Conservation (phyloP, 2,329 filamentous ascomycete species). For the Talaromyces sp. region DNA sequence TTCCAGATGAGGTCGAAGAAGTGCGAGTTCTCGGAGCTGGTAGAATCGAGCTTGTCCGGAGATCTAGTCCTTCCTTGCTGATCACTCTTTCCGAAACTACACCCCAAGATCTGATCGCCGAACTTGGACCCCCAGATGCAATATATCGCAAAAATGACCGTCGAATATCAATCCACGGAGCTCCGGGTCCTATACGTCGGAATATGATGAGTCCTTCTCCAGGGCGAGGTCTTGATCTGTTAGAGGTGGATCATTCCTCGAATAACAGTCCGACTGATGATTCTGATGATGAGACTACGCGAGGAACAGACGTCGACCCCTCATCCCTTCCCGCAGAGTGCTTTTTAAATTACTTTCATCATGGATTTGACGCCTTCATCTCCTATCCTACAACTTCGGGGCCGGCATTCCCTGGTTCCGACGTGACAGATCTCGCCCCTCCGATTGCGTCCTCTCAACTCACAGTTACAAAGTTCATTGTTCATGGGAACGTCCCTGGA, state of each 20-base stretch:
- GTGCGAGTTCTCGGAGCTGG: constrained; percentile 74
- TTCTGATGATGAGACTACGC: constrained; percentile 54
- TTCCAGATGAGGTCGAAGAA: constrained; percentile 84
- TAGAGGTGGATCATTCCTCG: constrained; percentile 71
- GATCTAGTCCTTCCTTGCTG: constrained; percentile 61
- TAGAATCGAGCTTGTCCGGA: constrained; percentile 69
- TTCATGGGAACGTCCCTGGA: constrained; percentile 91
- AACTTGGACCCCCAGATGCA: constrained; percentile 87
- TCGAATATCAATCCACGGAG: constrained; percentile 72
- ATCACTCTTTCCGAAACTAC: constrained; percentile 81
- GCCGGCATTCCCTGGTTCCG: constrained; percentile 53
- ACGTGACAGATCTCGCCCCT: constrained; percentile 23
- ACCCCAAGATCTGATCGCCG: constrained; percentile 83
- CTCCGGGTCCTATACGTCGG: constrained; percentile 23
- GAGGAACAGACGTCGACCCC: constrained; percentile 57
- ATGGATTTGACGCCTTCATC: constrained; percentile 91
- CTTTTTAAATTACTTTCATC: constrained; percentile 96
- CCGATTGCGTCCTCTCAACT: constrained; percentile 52
- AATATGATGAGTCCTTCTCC: constrained; percentile 31
- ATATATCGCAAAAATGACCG: constrained; percentile 91
- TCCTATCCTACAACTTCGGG: constrained; percentile 67
- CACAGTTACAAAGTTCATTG: constrained; percentile 83
- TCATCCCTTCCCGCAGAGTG: constrained; percentile 48
- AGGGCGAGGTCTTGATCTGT: constrained; percentile 36
- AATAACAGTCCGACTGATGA: constrained; percentile 66